Evolutionary conservation across 768 basidiomycete genomes (phyloP), one percentile per base, ranked within the genome.

Genomic region (Tylopilus sp.): DNA sequence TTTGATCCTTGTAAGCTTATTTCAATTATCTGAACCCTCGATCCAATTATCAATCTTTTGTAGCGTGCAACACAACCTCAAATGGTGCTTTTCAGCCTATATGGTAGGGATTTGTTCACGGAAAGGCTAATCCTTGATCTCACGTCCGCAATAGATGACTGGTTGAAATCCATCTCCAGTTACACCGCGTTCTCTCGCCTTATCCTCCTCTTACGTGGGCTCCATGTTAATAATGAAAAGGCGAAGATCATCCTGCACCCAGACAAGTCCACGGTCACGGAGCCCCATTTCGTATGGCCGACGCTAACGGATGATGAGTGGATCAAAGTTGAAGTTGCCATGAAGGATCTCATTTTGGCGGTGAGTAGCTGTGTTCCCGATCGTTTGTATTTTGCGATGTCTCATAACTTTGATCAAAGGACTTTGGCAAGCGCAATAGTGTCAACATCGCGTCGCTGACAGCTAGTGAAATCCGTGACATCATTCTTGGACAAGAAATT

Each of bases 201-300:
- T 36, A 98, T 98, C 59, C 82, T 98, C n/a, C 82, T 98, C 26
- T 83, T 99, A 22, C 95, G 97, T 72, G 95, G 92, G 33, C 79
- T 98, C 28, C 97, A 98, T 70, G 97, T 98, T 72, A 98, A 99
- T 75, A 97, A 98, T 65, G 97, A 98, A 70, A 99, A 99, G 76
- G 94, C 97, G 25, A 99, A 99, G 79, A 88, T 99, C 62, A 94
- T 99, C 58, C 77, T 99, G 33, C 93, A 95, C 59, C 97, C 97
- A 0, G 95, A 98, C 76, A 96, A 97, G 73, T 87, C 86, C 52
- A 98, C 96, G 2, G 87, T 96, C 62, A 98, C 97, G 3, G 92
- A 98, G 70, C 89, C 94, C 36, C 95, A 98, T 72, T 98, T 96
- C 69, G 92, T 98, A 30, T 98, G 95, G 95, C 96, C 96, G 11